Conservation (phyloP, 2,329 filamentous ascomycete genomes). For the Colletotrichum sidae region DNA sequence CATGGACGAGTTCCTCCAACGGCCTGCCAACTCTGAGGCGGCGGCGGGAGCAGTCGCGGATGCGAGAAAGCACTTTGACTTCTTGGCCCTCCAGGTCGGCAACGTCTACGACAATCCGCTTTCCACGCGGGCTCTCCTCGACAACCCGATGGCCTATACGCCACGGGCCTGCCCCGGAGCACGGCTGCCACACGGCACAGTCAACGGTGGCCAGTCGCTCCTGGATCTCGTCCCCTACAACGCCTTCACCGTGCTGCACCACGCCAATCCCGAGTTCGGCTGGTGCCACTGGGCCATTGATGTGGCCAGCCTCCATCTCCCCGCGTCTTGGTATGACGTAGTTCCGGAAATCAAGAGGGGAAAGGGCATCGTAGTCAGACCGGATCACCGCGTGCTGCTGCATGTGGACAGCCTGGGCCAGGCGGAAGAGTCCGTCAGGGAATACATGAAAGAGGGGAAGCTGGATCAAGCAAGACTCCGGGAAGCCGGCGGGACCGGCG, state of each 20-base stretch:
- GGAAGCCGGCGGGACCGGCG: too few species aligned
- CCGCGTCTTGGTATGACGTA: slow-evolving; percentile 15
- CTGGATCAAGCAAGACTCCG: not conserved
- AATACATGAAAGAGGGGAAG: slow-evolving; percentile 8
- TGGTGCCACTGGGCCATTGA: slow-evolving; percentile 27
- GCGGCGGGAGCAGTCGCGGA: slow-evolving; percentile 18
- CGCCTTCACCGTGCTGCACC: slow-evolving; percentile 27
- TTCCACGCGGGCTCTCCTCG: slow-evolving; percentile 7
- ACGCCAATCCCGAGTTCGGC: slow-evolving; percentile 11
- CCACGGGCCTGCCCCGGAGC: slow-evolving; percentile 23
- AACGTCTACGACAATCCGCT: slow-evolving; percentile 24
- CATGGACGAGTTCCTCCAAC: slow-evolving; percentile 22
- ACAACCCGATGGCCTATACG: slow-evolving; percentile 15
- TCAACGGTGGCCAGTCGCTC: not conserved
- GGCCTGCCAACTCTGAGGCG: slow-evolving; percentile 2
- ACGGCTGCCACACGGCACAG: slow-evolving; percentile 24
- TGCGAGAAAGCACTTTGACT: slow-evolving; percentile 30
- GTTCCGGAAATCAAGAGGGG: slow-evolving; percentile 22
- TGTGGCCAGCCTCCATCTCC: slow-evolving; percentile 16
- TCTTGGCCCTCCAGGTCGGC: slow-evolving; percentile 29
- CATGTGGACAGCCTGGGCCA: slow-evolving; percentile 11
- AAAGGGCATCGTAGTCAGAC: slow-evolving; percentile 26
- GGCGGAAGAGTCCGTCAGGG: slow-evolving; percentile 2
- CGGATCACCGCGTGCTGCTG: slow-evolving; percentile 24
- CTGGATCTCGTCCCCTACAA: slow-evolving; percentile 29